Evolutionary conservation across 1,284 basidiomycete genomes (phyloP).

Genomic region (Marasmius fiardii): DNA sequence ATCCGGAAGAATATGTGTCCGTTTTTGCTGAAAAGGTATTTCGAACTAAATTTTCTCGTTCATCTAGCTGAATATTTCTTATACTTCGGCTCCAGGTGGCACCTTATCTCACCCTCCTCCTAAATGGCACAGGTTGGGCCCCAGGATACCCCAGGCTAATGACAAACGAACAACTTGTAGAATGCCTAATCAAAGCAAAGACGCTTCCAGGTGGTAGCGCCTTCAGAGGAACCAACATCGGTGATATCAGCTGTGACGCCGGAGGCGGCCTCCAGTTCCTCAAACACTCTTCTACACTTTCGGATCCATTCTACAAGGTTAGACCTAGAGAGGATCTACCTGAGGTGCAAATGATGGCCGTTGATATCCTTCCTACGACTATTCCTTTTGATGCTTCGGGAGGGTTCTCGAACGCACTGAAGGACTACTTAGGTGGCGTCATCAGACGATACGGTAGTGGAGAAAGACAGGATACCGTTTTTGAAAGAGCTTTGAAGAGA

Average conservation of each 20-base stretch:
- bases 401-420: slow-evolving; percentile 67
- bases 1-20: slow-evolving; percentile 65
- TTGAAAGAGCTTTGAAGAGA: slow-evolving; percentile 46
- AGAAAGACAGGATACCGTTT: slow-evolving; percentile 7
- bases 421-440: slow-evolving; percentile 67
- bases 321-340: slow-evolving; percentile 44
- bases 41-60: slow-evolving; percentile 8
- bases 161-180: slow-evolving; percentile 59
- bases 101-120: slow-evolving; percentile 78
- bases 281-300: slow-evolving; percentile 69
- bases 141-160: slow-evolving; percentile 76
- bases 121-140: slow-evolving; percentile 87
- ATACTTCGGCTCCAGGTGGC: slow-evolving; percentile 55
- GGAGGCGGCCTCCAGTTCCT: slow-evolving; percentile 87
- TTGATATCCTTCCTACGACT: slow-evolving; percentile 86
- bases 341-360: slow-evolving; percentile 74
- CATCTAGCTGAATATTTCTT: neutral
- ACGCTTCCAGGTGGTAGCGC: slow-evolving; percentile 39
- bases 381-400: slow-evolving; percentile 78
- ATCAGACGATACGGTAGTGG: slow-evolving; percentile 34
- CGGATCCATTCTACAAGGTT: slow-evolving; percentile 66
- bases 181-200: slow-evolving; percentile 48
- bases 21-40: slow-evolving; percentile 67
- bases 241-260: slow-evolving; percentile 83
- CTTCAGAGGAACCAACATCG: slow-evolving; percentile 62